Percentiles rank a stretch among this genome's conserved stretches.
Conservation (phyloP, 1,284 basidiomycete genomes). For the Trametes hirsuta region DNA sequence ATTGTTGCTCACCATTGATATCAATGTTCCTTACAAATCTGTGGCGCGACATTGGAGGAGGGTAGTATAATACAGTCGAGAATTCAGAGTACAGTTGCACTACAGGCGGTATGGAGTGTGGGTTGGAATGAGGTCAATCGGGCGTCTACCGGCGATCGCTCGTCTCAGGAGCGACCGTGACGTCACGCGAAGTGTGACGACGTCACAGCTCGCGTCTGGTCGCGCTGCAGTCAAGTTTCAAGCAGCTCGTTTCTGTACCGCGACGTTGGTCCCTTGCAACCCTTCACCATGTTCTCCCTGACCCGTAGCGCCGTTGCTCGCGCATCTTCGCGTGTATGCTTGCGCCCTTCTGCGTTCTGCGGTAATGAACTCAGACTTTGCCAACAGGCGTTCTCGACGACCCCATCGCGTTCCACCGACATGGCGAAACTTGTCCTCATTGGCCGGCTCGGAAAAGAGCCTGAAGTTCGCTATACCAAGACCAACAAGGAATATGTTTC, state of each 20-base stretch:
- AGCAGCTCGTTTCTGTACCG: not conserved
- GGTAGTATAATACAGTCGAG: conserved; percentile 13
- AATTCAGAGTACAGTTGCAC: conserved; percentile 9
- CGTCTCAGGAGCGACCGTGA: conserved; percentile 7
- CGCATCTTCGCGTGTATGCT: conserved; percentile 51
- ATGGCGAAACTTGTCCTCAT: conserved; percentile 77
- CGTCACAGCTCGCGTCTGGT: not conserved
- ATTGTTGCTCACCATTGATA: conserved; percentile 64
- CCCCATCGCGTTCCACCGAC: conserved; percentile 54
- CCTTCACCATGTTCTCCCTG: conserved; percentile 49
- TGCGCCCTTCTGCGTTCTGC: not conserved
- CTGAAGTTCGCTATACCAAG: conserved; percentile 69
- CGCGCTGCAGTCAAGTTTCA: not conserved
- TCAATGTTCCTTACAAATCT: conserved; percentile 90
- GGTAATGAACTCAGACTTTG: not conserved
- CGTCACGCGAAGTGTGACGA: conserved; percentile 15
- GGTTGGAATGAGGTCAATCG: conserved; percentile 16
- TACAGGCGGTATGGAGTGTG: not conserved
- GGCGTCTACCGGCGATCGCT: not conserved
- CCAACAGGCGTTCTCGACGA: conserved; percentile 70
- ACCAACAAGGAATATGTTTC: conserved; percentile 76
- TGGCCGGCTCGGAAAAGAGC: conserved; percentile 71
- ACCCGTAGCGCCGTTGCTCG: conserved; percentile 48
- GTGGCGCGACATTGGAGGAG: conserved; percentile 78
- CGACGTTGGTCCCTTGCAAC: not conserved